Percentiles rank a stretch among this genome's conserved stretches.
Evolutionary conservation across 2,329 filamentous ascomycete genomes (phyloP).

Genomic region (Knufia petricola): DNA sequence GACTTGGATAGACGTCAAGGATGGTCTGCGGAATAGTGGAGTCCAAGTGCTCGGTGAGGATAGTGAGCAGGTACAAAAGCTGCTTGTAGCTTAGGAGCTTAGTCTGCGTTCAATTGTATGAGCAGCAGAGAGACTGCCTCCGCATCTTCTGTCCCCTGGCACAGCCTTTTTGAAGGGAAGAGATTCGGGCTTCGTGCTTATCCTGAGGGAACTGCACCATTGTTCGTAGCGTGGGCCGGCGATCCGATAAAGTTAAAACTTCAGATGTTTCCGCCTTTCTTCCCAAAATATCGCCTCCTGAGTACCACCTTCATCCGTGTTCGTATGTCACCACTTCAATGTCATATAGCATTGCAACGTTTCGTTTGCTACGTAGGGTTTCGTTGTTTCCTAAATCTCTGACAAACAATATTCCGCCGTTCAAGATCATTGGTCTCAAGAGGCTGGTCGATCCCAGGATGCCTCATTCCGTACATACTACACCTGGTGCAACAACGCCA

Average conservation of each 20-base stretch:
- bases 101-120: too few relatives aligned
- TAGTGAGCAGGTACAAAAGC: slow-evolving; percentile 13
- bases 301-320: background rate
- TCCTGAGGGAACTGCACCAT: too few relatives aligned
- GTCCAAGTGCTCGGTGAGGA: slow-evolving; percentile 17
- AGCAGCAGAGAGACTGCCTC: too few relatives aligned
- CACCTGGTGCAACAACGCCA: slow-evolving; percentile 12
- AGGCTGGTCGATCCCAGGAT: slow-evolving; percentile 8
- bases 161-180: too few relatives aligned
- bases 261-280: too few relatives aligned
- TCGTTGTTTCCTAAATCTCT: too few relatives aligned
- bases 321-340: background rate
- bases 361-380: background rate
- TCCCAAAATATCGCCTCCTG: too few relatives aligned
- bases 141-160: too few relatives aligned
- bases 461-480: slow-evolving; percentile 19
- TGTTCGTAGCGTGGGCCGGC: too few relatives aligned
- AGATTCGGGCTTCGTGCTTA: too few relatives aligned
- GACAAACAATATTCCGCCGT: too few relatives aligned
- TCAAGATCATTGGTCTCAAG: background rate
- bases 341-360: background rate
- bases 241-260: too few relatives aligned
- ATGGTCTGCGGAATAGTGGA: slow-evolving; percentile 10
- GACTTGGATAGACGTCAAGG: slow-evolving; percentile 44
- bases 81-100: background rate